A percentile compares a stretch with the other conserved stretches of the same genome.
Conservation (phyloP, 2,329 filamentous ascomycete species). For the Dactylellina parvicollis region DNA sequence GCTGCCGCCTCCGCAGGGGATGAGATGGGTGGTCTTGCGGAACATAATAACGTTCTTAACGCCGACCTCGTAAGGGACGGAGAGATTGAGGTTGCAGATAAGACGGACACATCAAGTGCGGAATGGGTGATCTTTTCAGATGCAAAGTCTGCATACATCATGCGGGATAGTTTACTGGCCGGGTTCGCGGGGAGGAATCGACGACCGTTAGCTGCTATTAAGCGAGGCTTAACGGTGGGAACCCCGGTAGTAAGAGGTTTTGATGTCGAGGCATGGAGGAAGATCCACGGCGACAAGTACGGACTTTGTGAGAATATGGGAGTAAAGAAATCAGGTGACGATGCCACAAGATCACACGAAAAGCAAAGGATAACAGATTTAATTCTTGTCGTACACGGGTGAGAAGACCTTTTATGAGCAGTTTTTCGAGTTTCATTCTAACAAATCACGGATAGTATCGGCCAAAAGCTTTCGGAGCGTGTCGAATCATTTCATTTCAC, state of each 20-base stretch:
- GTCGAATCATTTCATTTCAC: slow-evolving; percentile 98
- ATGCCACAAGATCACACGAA: slow-evolving; percentile 66
- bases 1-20: not conserved
- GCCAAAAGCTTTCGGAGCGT: slow-evolving; percentile 92
- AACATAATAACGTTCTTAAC: slow-evolving; percentile 12
- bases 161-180: slow-evolving; percentile 85
- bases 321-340: slow-evolving; percentile 58
- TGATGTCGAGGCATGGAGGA: slow-evolving; percentile 78
- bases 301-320: slow-evolving; percentile 61
- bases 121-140: slow-evolving; percentile 81
- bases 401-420: slow-evolving; percentile 3
- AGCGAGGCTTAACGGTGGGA: slow-evolving; percentile 82
- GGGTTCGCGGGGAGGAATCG: slow-evolving; percentile 61
- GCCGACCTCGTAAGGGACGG: slow-evolving; percentile 39
- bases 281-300: slow-evolving; percentile 65
- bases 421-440: not conserved
- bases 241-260: slow-evolving; percentile 91
- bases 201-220: slow-evolving; percentile 81
- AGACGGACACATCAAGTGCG: slow-evolving; percentile 36
- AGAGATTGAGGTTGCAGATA: slow-evolving; percentile 22
- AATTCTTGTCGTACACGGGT: slow-evolving; percentile 86
- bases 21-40: slow-evolving; percentile 20
- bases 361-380: slow-evolving; percentile 82
- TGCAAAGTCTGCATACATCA: slow-evolving; percentile 77
- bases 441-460: slow-evolving; percentile 67